Evolutionary conservation across 2,329 filamentous ascomycete species (phyloP).

Genomic region (Cytospora paraplurivora): DNA sequence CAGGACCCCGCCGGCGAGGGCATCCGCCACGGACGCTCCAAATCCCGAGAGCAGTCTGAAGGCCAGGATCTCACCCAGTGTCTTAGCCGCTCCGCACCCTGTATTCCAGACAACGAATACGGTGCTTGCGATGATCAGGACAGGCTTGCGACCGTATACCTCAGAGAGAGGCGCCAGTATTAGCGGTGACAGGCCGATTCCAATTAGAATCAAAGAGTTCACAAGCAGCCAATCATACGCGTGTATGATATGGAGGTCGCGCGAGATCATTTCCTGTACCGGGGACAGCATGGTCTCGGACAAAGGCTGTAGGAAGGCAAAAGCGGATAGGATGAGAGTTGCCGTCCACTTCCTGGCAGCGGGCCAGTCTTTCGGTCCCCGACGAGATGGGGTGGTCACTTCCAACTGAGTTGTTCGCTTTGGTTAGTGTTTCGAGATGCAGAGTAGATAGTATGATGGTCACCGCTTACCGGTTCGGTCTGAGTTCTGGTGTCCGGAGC

Average conservation of each 20-base stretch:
- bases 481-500: too few relatives aligned
- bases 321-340: slow-evolving; percentile 49
- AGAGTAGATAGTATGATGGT: too few relatives aligned
- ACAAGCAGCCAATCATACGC: slow-evolving; percentile 11
- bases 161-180: slow-evolving; percentile 49
- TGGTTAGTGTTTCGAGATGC: too few relatives aligned
- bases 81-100: slow-evolving; percentile 7
- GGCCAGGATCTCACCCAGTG: slow-evolving; percentile 6
- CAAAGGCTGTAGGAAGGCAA: slow-evolving; percentile 55
- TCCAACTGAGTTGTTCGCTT: too few relatives aligned
- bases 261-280: neutral
- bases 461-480: too few relatives aligned
- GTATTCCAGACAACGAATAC: slow-evolving; percentile 14
- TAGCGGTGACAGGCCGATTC: slow-evolving; percentile 17
- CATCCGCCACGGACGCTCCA: slow-evolving; percentile 7
- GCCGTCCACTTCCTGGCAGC: slow-evolving; percentile 49
- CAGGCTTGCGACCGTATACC: slow-evolving; percentile 39
- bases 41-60: slow-evolving; percentile 4
- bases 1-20: slow-evolving; percentile 8
- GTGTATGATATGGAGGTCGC: neutral
- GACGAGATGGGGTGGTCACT: too few relatives aligned
- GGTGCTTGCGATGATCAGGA: slow-evolving; percentile 35
- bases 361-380: slow-evolving; percentile 44
- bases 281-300: slow-evolving; percentile 47
- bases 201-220: slow-evolving; percentile 13